Conservation (phyloP, 2,329 filamentous ascomycete genomes). For the Clonostachys chloroleuca region DNA sequence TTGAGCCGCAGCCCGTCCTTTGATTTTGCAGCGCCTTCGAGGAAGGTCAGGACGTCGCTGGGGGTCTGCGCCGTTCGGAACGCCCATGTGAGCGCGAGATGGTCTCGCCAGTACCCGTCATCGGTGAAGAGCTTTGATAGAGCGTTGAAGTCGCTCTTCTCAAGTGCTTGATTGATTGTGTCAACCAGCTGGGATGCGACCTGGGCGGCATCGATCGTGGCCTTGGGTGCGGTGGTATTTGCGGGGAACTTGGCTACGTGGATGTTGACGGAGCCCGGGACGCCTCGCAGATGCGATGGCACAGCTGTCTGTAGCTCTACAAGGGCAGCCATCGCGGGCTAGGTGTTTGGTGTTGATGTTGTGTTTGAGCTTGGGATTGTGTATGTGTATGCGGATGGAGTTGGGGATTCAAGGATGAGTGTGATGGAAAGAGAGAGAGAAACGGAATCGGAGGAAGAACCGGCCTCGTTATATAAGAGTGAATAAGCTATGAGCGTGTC, state of each 20-base stretch:
- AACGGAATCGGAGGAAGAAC: too few relatives aligned
- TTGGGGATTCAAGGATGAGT: too few relatives aligned
- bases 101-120: conserved; percentile 46
- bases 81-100: conserved; percentile 46
- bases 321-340: too few relatives aligned
- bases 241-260: conserved; percentile 36
- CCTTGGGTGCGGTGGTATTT: conserved; percentile 10
- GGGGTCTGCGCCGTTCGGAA: conserved; percentile 34
- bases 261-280: conserved; percentile 51
- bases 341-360: too few relatives aligned
- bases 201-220: conserved; percentile 22
- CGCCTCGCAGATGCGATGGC: conserved; percentile 18
- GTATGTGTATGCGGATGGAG: too few relatives aligned
- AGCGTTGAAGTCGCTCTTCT: conserved; percentile 21
- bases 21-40: conserved; percentile 20
- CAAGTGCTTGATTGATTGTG: conserved; percentile 33
- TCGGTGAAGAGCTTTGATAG: conserved; percentile 30
- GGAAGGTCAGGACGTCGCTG: conserved; percentile 28
- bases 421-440: too few relatives aligned
- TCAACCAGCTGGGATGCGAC: conserved; percentile 30
- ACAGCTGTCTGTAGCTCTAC: not conserved
- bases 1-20: conserved; percentile 32
- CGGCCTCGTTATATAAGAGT: too few relatives aligned
- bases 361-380: too few relatives aligned
- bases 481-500: too few relatives aligned